Conservation (phyloP, 176 grass and related monocot genomes). For the Zoysia japonica region DNA sequence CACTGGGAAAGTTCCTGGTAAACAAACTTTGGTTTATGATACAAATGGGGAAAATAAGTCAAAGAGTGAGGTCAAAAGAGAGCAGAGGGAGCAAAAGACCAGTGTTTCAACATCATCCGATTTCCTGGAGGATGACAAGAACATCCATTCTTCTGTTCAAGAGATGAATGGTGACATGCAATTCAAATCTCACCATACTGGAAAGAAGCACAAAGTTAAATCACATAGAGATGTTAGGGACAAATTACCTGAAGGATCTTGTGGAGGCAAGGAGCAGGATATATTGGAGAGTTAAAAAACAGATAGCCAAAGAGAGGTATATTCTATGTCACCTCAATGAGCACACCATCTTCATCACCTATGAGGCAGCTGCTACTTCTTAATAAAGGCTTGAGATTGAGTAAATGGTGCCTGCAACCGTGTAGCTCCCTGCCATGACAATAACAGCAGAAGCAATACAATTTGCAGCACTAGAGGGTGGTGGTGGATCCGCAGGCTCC, state of each 20-base stretch:
- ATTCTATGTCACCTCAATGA: too few relatives aligned
- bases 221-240: conserved; percentile 49
- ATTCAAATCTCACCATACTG: conserved; percentile 54
- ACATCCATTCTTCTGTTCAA: conserved; percentile 50
- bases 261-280: conserved; percentile 34
- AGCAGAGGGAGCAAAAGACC: conserved; percentile 61
- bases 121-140: conserved; percentile 45
- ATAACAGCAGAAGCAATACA: too few relatives aligned
- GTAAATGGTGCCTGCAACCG: too few relatives aligned
- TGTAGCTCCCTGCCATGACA: too few relatives aligned
- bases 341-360: too few relatives aligned
- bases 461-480: too few relatives aligned
- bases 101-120: conserved; percentile 51
- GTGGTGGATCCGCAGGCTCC: too few relatives aligned
- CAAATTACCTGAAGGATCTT: conserved; percentile 41
- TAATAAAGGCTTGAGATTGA: too few relatives aligned
- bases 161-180: conserved; percentile 60
- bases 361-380: too few relatives aligned
- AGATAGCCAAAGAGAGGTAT: too few relatives aligned
- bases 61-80: conserved; percentile 55
- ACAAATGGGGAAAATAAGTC: conserved; percentile 49
- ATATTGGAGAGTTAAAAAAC: conserved; percentile 48
- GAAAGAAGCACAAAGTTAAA: conserved; percentile 63
- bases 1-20: conserved; percentile 47
- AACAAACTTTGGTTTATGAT: conserved; percentile 52